Percentiles rank a stretch among this genome's conserved stretches.
These are phyloP conservation scores for Pythium brachiatum DNA, from an alignment of 352 stramenopile genomes.

Conservation along the genomic window DNA sequence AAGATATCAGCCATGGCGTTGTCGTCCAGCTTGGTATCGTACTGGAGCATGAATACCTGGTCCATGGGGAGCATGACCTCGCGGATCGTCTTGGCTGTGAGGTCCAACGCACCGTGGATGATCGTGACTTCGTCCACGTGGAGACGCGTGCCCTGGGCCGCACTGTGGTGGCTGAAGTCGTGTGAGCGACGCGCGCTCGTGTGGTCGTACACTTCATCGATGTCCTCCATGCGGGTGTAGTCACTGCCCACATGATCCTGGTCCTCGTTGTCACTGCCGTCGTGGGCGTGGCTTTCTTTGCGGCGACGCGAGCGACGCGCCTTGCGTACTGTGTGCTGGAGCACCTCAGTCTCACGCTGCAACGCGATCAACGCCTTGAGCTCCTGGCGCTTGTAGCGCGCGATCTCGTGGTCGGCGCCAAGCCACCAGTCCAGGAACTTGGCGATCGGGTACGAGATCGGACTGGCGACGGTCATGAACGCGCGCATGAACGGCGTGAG, in stretches of 20 bases:
- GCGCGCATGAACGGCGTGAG: slow-evolving; percentile 82
- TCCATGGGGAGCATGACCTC: slow-evolving; percentile 91
- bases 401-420: slow-evolving; percentile 71
- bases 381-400: slow-evolving; percentile 88
- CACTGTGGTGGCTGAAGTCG: neutral
- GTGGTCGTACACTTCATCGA: neutral
- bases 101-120: slow-evolving; percentile 88
- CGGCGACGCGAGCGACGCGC: neutral
- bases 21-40: slow-evolving; percentile 71
- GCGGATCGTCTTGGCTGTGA: slow-evolving; percentile 81
- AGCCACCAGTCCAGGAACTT: slow-evolving; percentile 88
- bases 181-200: neutral
- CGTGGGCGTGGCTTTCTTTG: slow-evolving; percentile 8
- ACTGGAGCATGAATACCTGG: slow-evolving; percentile 86
- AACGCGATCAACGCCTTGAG: slow-evolving; percentile 87
- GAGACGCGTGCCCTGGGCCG: slow-evolving; percentile 46
- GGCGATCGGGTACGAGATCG: slow-evolving; percentile 91
- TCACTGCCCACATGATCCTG: neutral
- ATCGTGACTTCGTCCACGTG: slow-evolving; percentile 90
- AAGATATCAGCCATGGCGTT: slow-evolving; percentile 82
- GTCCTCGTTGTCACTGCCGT: slow-evolving; percentile 1
- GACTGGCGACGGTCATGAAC: slow-evolving; percentile 85
- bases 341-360: slow-evolving; percentile 51
- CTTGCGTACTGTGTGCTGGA: slow-evolving; percentile 12
- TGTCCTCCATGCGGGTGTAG: neutral